phyloP scores from a whole-genome alignment of 2,329 filamentous ascomycete species.

The Xylariaceae sp. region DNA sequence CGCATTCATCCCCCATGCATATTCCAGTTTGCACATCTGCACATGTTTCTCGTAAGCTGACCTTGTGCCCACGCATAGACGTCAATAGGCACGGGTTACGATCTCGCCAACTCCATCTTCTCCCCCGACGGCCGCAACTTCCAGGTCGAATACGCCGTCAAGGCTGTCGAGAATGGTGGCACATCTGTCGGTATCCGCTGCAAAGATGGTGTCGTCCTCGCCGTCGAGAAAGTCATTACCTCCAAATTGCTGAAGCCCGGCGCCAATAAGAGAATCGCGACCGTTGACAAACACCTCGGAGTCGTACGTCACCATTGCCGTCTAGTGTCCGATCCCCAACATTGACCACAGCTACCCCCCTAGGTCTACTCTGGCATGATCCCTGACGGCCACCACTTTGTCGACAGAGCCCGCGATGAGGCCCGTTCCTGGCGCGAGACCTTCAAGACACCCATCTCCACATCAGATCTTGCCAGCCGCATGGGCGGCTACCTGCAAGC shows the following conservation, averaged over 20 bases:
- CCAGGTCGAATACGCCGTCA: constrained; percentile 97
- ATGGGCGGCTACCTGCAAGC: constrained; percentile 96
- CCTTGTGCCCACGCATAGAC: constrained; percentile 55
- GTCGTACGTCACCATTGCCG: constrained; percentile 58
- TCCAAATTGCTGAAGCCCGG: constrained; percentile 94
- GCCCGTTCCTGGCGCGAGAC: constrained; percentile 83
- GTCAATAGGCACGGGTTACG: constrained; percentile 99
- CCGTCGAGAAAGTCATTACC: constrained; percentile 91
- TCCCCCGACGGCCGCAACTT: constrained; percentile 98
- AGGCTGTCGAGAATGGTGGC: constrained; percentile 96
- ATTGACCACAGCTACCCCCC: not conserved
- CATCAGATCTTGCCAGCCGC: constrained; percentile 80
- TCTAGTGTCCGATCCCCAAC: constrained; percentile 1
- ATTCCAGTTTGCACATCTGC: not conserved
- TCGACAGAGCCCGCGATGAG: constrained; percentile 91
- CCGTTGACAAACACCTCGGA: constrained; percentile 88
- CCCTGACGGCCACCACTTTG: constrained; percentile 92
- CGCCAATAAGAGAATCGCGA: constrained; percentile 96
- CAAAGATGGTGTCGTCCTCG: constrained; percentile 94
- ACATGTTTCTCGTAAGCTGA: too few species aligned
- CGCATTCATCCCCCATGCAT: not conserved
- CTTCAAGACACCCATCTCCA: constrained; percentile 93
- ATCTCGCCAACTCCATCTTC: constrained; percentile 99
- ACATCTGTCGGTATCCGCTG: constrained; percentile 94
- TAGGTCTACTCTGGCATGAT: constrained; percentile 92